Evolutionary conservation across 495 filamentous ascomycete species (phyloP), one percentile per base, ranked within the genome.

Genomic region (Penicillium canariense): DNA sequence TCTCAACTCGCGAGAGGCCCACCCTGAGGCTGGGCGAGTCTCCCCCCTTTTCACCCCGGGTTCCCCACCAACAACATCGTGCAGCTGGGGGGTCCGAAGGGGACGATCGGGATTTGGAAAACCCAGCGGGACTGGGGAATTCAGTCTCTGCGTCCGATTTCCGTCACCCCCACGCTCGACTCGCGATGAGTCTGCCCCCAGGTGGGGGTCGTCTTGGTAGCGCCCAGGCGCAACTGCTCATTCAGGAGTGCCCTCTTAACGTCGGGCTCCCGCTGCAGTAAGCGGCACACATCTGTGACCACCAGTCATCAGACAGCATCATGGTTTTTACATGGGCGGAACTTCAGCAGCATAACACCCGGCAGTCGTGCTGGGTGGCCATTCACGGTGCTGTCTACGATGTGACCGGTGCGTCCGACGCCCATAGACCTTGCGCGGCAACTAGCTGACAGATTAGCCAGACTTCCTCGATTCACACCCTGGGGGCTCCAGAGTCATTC

Each of bases 281-380:
- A 25, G 25, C 22, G 20, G 4, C 12, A 2, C 11, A n/a, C 25
- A 9, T 2, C 3, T 1, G 38, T 14, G 10, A 12, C 25, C 11
- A 25, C 25, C 20, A 22, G 10, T 12, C 25, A n/a, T 40, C 42
- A 10, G n/a, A 8, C 0, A 20, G n/a, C 17, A 42, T 18, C 3
- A 60, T 67, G 67, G 55, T 9, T 8, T 10, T 70, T 4, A 65
- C 61, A 7, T 48, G 35, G 30, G 80, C 71, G 25, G 84, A 90
- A 34, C 73, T 92, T 32, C 78, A 78, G 17, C 80, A 86, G 68
- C 90, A 94, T 64, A 83, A 82, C 67, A 81, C 65, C 36, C 72
- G 75, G 48, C 78, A 87, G 56, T 86, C 84, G 20, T 91, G 88
- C 66, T 94, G 89, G 89, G 83, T 92, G 9, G 88, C 87, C 44